A percentile compares a stretch with the other conserved stretches of the same genome.
Conservation (phyloP, 1,139 yeast genomes). For the Candida albicans region DNA sequence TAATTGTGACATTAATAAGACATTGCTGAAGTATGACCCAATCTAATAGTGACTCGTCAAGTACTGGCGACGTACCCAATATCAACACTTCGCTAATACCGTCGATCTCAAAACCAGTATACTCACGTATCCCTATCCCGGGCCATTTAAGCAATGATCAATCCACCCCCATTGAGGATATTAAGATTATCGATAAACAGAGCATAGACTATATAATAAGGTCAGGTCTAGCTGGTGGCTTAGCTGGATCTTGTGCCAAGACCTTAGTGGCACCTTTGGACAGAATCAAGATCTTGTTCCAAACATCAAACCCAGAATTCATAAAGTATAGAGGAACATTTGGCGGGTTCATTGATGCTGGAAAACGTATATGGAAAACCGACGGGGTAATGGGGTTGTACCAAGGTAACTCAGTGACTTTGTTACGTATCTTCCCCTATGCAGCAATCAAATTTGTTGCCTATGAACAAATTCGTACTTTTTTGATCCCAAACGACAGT, state of each 20-base stretch:
- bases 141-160: constrained; percentile 25
- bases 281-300: constrained; percentile 90
- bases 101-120: neutral
- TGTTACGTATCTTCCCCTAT: constrained; percentile 89
- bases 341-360: constrained; percentile 74
- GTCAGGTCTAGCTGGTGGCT: constrained; percentile 92
- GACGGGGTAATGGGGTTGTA: constrained; percentile 86
- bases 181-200: constrained; percentile 50
- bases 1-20: no score
- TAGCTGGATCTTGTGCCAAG: constrained; percentile 94
- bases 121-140: constrained; percentile 10
- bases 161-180: constrained; percentile 28
- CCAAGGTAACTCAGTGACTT: constrained; percentile 94
- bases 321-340: constrained; percentile 77
- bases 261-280: constrained; percentile 95
- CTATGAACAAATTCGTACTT: constrained; percentile 84
- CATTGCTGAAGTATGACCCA: no score
- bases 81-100: constrained; percentile 6
- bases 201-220: constrained; percentile 75
- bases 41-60: neutral
- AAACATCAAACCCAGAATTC: constrained; percentile 91
- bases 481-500: constrained; percentile 70
- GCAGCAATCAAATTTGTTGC: constrained; percentile 98
- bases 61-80: neutral
- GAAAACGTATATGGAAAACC: constrained; percentile 56